These are phyloP conservation scores for Aspergillus piperis DNA, from an alignment of 2,329 filamentous ascomycete genomes.

Conservation along the genomic window DNA sequence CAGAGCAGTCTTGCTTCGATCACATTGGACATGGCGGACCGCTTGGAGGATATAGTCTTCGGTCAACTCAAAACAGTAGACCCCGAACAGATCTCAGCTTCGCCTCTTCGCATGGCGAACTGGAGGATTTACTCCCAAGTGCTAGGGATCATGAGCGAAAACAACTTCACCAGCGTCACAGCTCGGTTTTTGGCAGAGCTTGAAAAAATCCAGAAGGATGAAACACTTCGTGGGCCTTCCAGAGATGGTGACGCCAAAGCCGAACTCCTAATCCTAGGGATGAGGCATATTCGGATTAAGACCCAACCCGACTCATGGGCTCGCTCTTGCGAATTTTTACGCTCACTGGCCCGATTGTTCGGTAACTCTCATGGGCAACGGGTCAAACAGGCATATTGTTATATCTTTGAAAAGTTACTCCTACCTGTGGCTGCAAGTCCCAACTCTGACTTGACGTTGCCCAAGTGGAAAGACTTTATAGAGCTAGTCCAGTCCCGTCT, in stretches of 20 bases:
- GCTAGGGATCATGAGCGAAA: constrained; percentile 92
- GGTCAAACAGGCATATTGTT: constrained; percentile 92
- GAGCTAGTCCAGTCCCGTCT: constrained; percentile 76
- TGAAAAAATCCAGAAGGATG: constrained; percentile 73
- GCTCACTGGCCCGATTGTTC: constrained; percentile 78
- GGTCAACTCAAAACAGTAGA: constrained; percentile 90
- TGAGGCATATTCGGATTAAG: constrained; percentile 83
- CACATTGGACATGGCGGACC: constrained; percentile 88
- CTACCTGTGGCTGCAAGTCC: constrained; percentile 84
- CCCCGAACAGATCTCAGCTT: constrained; percentile 68
- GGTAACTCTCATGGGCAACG: constrained; percentile 80
- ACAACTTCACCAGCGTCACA: constrained; percentile 83
- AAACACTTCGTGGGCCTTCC: constrained; percentile 49
- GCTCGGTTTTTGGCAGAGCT: constrained; percentile 80
- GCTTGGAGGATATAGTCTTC: constrained; percentile 93
- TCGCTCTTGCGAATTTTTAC: constrained; percentile 85
- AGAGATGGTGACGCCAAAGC: constrained; percentile 76
- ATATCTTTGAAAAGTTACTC: constrained; percentile 82
- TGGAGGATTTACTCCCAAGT: constrained; percentile 94
- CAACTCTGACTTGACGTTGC: constrained; percentile 72
- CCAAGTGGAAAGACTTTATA: constrained; percentile 85
- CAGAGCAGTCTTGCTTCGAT: constrained; percentile 83
- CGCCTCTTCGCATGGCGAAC: constrained; percentile 84
- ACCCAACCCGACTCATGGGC: constrained; percentile 75
- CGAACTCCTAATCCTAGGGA: constrained; percentile 83